Percentiles rank a stretch among this genome's conserved stretches.
These are phyloP conservation scores for Cryptosporidium canis DNA, from an alignment of 169 alveolate genomes.

Conservation along the genomic window DNA sequence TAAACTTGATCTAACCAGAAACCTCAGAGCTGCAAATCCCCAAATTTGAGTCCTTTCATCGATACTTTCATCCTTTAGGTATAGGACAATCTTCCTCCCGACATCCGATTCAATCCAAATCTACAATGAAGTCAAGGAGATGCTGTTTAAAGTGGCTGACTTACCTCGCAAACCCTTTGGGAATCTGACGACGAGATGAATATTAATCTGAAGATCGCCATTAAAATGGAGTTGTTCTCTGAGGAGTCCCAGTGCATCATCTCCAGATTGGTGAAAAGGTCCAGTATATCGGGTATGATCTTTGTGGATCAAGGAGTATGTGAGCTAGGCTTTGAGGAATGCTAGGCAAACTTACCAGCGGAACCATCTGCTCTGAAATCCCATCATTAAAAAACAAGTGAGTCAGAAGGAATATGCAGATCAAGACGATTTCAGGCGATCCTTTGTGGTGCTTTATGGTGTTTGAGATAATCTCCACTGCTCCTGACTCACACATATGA, in stretches of 20 bases:
- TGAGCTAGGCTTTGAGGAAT: not conserved
- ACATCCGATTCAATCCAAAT: conserved; percentile 46
- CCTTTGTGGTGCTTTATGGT: not conserved
- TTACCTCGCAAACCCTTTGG: conserved; percentile 29
- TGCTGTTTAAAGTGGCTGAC: not conserved
- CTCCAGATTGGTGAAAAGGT: not conserved
- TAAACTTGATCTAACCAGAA: conserved; percentile 44
- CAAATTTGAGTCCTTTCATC: conserved; percentile 58
- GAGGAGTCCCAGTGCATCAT: not conserved
- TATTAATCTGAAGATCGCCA: conserved; percentile 44
- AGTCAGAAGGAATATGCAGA: conserved; percentile 22
- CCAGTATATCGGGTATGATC: conserved; percentile 51
- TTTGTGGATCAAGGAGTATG: not conserved
- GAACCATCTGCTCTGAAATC: conserved; percentile 25
- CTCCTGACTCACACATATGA: conserved; percentile 61
- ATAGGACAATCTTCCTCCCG: conserved; percentile 21
- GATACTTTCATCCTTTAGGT: conserved; percentile 2
- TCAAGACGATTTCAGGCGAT: conserved; percentile 29
- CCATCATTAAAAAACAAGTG: conserved; percentile 60
- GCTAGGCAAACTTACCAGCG: conserved; percentile 19
- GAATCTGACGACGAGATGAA: conserved; percentile 68
- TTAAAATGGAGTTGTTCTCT: conserved; percentile 15
- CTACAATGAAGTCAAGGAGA: not conserved
- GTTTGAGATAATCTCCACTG: conserved; percentile 30
- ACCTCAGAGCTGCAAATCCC: conserved; percentile 73